Base-by-base conservation (phyloP, 495 filamentous ascomycete genomes). In the Achaetomiella virescens region DNA sequence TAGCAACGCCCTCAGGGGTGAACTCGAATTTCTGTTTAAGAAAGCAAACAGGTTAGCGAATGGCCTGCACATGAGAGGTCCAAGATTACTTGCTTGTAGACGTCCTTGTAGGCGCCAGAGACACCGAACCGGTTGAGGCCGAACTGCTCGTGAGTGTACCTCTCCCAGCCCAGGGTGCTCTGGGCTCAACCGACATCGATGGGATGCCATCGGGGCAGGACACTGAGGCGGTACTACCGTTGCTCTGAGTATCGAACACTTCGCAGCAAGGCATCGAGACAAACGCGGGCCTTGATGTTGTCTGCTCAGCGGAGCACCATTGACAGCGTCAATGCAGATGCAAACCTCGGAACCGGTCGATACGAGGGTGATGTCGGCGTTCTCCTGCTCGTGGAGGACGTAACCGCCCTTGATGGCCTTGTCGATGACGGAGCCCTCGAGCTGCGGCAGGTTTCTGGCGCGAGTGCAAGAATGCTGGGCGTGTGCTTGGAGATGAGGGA, bases 121-220 rank as follows among this genome's bases (percentile, higher is more conserved):
- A 91, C 91, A 82, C 93, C 93, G 73, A 98, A 98, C 66, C 93
- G 83, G 85, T 98, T 97, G 37, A 98, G 83, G 68, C 93, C 93
- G 68, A 98, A 98, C 77, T 98, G 93, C 83, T 98, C 93, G 73
- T 98, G 91, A 53, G 91, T 86, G 76, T 97, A 98, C 71, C 89
- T 85, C 83, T 97, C 92, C 93, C 93, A 98, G 58, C 92, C 92
- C 78, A 79, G 74, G 62, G 93, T 97, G 68, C 83, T 85, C 88
- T 88, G 66, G 86, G 91, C 79, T 99, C 93, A 60, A 99, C 87
- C 46, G 88, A 93, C 75, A 99, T 71, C 46, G 90, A 84, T 57
- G 93, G 93, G 70, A 97, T 95, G 57, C 90, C 90, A 70, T 97
- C 91, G 61, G 93, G 93, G n/a, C 48, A 99, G 82, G 58, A 95